These are phyloP conservation scores for Curvularia eragrostidis DNA, from an alignment of 2,329 filamentous ascomycete species.

Conservation along the genomic window DNA sequence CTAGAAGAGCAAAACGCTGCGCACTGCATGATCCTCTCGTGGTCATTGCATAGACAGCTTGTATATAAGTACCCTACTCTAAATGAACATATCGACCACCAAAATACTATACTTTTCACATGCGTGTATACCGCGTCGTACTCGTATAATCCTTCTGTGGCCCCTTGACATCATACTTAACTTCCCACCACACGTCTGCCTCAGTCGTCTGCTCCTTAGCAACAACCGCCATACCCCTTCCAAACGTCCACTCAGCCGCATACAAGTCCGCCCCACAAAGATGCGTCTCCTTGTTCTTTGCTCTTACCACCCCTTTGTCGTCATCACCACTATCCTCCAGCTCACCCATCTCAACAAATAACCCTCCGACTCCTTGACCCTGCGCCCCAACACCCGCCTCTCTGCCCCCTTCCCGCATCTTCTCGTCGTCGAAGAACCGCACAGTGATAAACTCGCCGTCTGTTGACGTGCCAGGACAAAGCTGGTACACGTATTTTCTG, in stretches of 20 bases:
- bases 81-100: neutral
- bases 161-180: slow-evolving; percentile 50
- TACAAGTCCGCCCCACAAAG: slow-evolving; percentile 77
- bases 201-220: slow-evolving; percentile 2
- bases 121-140: slow-evolving; percentile 42
- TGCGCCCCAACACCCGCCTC: slow-evolving; percentile 15
- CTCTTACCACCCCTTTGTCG: slow-evolving; percentile 34
- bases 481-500: slow-evolving; percentile 75
- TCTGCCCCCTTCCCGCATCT: neutral
- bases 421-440: slow-evolving; percentile 29
- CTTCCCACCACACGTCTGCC: slow-evolving; percentile 41
- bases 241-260: slow-evolving; percentile 72
- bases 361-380: slow-evolving; percentile 67
- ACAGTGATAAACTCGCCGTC: slow-evolving; percentile 12
- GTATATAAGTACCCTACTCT: neutral
- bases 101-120: neutral
- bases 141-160: slow-evolving; percentile 53
- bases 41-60: neutral
- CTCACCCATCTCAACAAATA: slow-evolving; percentile 75
- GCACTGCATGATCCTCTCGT: neutral
- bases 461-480: slow-evolving; percentile 41
- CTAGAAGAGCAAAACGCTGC: neutral
- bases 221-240: slow-evolving; percentile 47
- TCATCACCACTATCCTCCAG: slow-evolving; percentile 12
- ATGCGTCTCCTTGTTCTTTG: slow-evolving; percentile 68